A percentile compares a stretch with the other conserved stretches of the same genome.
Conservation (phyloP, 768 basidiomycete species). For the Lyophyllum shimeji region DNA sequence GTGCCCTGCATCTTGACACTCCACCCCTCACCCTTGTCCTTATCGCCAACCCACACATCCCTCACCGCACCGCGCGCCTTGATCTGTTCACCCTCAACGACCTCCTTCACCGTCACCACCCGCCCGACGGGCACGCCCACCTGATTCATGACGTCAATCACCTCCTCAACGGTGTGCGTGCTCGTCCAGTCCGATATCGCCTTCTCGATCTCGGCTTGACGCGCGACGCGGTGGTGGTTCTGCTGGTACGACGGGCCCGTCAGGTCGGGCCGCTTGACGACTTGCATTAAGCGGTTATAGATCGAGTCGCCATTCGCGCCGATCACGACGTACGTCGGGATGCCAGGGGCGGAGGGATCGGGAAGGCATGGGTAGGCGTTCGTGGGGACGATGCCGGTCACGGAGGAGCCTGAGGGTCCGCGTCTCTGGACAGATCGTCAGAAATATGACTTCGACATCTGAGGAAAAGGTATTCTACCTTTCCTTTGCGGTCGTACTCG, state of each 20-base stretch:
- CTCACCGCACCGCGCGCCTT: constrained; percentile 54
- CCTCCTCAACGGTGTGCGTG: constrained; percentile 49
- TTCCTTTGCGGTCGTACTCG: constrained; percentile 71
- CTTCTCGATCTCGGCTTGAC: constrained; percentile 62
- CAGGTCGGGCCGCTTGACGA: constrained; percentile 59
- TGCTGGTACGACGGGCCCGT: constrained; percentile 50
- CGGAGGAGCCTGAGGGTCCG: constrained; percentile 71
- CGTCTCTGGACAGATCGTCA: constrained; percentile 43
- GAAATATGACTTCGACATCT: not conserved
- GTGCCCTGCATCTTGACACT: constrained; percentile 67
- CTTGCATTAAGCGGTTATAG: constrained; percentile 65
- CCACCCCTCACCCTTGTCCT: constrained; percentile 43
- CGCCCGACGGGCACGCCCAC: constrained; percentile 65
- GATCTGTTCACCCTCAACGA: constrained; percentile 58
- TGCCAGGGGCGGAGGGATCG: constrained; percentile 34
- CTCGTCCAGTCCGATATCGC: constrained; percentile 65
- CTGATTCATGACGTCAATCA: constrained; percentile 44
- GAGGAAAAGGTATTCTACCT: constrained; percentile 43
- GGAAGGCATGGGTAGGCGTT: constrained; percentile 72
- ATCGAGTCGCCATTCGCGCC: constrained; percentile 73
- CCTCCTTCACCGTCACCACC: constrained; percentile 61
- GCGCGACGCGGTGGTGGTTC: constrained; percentile 62
- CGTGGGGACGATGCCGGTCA: constrained; percentile 75
- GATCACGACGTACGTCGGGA: constrained; percentile 62
- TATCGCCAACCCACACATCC: constrained; percentile 50